phyloP scores from a whole-genome alignment of 2,329 filamentous ascomycete species.

The Colletotrichum shisoi region DNA sequence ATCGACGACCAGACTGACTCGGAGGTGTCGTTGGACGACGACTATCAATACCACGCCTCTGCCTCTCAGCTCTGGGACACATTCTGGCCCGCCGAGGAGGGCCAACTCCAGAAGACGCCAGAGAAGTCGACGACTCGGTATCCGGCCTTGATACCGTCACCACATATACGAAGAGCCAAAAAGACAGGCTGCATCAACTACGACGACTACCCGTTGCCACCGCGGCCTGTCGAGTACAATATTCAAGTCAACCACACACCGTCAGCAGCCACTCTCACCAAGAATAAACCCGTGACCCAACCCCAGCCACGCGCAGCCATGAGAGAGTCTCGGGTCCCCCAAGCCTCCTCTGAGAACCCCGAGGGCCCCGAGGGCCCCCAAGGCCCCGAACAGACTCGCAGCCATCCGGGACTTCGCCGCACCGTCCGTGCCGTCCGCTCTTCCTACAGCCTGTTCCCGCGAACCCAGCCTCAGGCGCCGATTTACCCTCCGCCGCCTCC shows the following conservation, averaged over 20 bases:
- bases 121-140: slow-evolving; percentile 34
- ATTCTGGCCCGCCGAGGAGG: slow-evolving; percentile 53
- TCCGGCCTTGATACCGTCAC: slow-evolving; percentile 40
- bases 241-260: slow-evolving; percentile 31
- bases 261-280: slow-evolving; percentile 14
- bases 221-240: slow-evolving; percentile 39
- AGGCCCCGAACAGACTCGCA: neutral
- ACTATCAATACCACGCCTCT: slow-evolving; percentile 58
- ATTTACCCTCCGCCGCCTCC: slow-evolving; percentile 29
- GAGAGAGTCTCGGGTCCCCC: neutral
- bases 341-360: slow-evolving; percentile 26
- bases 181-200: slow-evolving; percentile 38
- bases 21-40: slow-evolving; percentile 60
- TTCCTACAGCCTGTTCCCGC: slow-evolving; percentile 40
- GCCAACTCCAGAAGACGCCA: slow-evolving; percentile 27
- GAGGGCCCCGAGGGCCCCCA: neutral
- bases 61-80: slow-evolving; percentile 60
- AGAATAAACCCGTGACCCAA: slow-evolving; percentile 25
- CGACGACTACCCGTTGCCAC: slow-evolving; percentile 43
- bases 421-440: slow-evolving; percentile 39
- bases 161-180: slow-evolving; percentile 38
- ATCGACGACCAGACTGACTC: slow-evolving; percentile 62
- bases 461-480: slow-evolving; percentile 20
- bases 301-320: slow-evolving; percentile 32
- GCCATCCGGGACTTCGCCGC: slow-evolving; percentile 38